Evolutionary conservation across 2,329 filamentous ascomycete species (phyloP).

Genomic region (Neofusicoccum sp.): DNA sequence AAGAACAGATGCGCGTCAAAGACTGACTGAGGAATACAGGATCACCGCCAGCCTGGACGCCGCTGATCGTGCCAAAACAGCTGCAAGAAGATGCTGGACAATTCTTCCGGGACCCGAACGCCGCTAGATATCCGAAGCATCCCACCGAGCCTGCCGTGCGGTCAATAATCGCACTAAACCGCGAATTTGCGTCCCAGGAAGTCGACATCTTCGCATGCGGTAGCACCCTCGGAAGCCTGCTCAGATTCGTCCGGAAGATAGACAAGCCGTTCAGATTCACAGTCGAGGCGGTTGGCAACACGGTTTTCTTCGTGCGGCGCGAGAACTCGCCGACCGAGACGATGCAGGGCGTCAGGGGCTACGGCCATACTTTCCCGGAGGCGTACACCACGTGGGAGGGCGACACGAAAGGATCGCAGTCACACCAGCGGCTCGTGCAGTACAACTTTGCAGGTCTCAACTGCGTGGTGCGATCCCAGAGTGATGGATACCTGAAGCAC

Average conservation of each 20-base stretch:
- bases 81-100: conserved; percentile 47
- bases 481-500: conserved; percentile 54
- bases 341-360: conserved; percentile 58
- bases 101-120: conserved; percentile 57
- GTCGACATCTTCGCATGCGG: conserved; percentile 61
- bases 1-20: not conserved
- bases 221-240: conserved; percentile 60
- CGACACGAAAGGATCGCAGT: conserved; percentile 54
- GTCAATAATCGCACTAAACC: conserved; percentile 41
- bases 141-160: conserved; percentile 53
- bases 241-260: conserved; percentile 52
- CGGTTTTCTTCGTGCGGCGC: conserved; percentile 62
- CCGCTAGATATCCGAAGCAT: conserved; percentile 49
- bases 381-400: conserved; percentile 63
- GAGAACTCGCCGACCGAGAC: conserved; percentile 60
- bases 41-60: conserved; percentile 52
- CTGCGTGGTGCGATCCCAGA: conserved; percentile 56
- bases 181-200: conserved; percentile 31
- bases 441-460: conserved; percentile 57
- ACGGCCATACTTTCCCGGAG: conserved; percentile 66
- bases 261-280: conserved; percentile 57
- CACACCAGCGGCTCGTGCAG: conserved; percentile 61
- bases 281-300: conserved; percentile 55
- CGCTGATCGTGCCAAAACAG: conserved; percentile 32
- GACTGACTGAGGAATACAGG: conserved; percentile 36